phyloP scores from a whole-genome alignment of 768 basidiomycete species.

The Cyclocybe cylindracea region DNA sequence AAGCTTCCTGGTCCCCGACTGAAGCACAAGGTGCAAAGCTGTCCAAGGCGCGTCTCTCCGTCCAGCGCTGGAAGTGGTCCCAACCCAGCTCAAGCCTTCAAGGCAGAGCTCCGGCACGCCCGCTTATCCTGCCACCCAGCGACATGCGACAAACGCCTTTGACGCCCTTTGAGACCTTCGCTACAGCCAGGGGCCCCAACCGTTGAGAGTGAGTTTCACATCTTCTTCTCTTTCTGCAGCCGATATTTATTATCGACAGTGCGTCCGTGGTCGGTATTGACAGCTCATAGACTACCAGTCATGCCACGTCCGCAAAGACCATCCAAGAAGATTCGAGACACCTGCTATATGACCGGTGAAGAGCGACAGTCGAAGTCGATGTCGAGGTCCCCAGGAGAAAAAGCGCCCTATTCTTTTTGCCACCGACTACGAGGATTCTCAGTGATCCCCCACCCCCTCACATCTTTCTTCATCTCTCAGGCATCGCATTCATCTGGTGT shows the following conservation, averaged over 20 bases:
- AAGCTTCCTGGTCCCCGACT: conserved; percentile 56
- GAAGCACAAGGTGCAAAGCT: conserved; percentile 37
- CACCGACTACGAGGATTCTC: conserved; percentile 28
- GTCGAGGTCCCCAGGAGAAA: conserved; percentile 56
- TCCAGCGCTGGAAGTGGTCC: conserved; percentile 34
- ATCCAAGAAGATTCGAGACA: conserved; percentile 58
- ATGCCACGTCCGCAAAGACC: conserved; percentile 57
- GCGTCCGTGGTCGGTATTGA: conserved; percentile 80
- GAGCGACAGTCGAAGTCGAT: conserved; percentile 52
- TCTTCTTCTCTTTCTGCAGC: conserved; percentile 15
- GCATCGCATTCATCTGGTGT: not conserved
- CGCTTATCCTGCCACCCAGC: conserved; percentile 31
- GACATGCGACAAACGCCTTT: conserved; percentile 31
- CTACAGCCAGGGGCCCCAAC: conserved; percentile 36
- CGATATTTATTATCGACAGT: conserved; percentile 32
- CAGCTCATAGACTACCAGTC: conserved; percentile 68
- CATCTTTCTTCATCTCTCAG: not conserved
- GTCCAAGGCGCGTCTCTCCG: conserved; percentile 39
- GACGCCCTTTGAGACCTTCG: conserved; percentile 21
- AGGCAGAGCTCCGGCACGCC: conserved; percentile 30
- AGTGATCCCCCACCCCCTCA: not conserved
- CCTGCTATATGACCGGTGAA: conserved; percentile 48
- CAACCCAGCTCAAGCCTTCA: conserved; percentile 19
- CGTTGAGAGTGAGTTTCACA: conserved; percentile 51
- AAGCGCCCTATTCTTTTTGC: conserved; percentile 76